A percentile compares a stretch with the other conserved stretches of the same genome.
phyloP scores from a whole-genome alignment of 495 filamentous ascomycete species.

The Margaritispora aquatica region DNA sequence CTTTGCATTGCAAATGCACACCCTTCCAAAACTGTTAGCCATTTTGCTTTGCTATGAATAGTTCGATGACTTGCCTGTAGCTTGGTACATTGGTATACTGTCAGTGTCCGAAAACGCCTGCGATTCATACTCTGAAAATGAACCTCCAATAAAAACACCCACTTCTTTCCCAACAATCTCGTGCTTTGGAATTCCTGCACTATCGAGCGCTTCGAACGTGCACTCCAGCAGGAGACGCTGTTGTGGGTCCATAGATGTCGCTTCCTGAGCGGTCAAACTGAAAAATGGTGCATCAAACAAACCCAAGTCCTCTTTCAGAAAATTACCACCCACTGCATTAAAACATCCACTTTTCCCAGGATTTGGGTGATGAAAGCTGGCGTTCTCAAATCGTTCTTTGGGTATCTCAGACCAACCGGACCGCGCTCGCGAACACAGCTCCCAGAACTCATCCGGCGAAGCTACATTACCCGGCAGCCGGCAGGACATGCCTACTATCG shows the following conservation, averaged over 20 bases:
- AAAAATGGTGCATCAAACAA: slow-evolving; percentile 56
- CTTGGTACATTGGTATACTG: slow-evolving; percentile 28
- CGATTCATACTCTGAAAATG: slow-evolving; percentile 25
- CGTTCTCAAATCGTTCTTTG: slow-evolving; percentile 37
- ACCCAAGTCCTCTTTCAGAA: slow-evolving; percentile 45
- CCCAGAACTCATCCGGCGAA: slow-evolving; percentile 49
- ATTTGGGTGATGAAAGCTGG: slow-evolving; percentile 45
- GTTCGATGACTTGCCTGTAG: slow-evolving; percentile 1
- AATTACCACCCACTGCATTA: slow-evolving; percentile 30
- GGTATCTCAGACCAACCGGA: slow-evolving; percentile 36
- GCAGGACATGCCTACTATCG: slow-evolving; percentile 56
- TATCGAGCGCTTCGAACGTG: slow-evolving; percentile 52
- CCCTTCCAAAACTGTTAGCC: slow-evolving; percentile 17
- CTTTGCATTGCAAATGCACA: slow-evolving; percentile 47
- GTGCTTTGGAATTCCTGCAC: slow-evolving; percentile 37
- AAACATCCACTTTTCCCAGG: slow-evolving; percentile 28
- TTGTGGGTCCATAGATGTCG: slow-evolving; percentile 52
- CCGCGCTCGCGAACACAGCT: slow-evolving; percentile 39
- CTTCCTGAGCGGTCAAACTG: slow-evolving; percentile 50
- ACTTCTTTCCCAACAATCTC: slow-evolving; percentile 31
- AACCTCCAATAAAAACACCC: slow-evolving; percentile 39
- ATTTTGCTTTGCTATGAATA: slow-evolving; percentile 33
- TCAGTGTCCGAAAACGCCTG: slow-evolving; percentile 35
- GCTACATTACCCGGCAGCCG: slow-evolving; percentile 53
- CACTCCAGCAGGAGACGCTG: slow-evolving; percentile 49